Percentiles rank a stretch among this genome's conserved stretches.
Evolutionary conservation across 495 filamentous ascomycete species (phyloP).

Genomic region (Neurospora sp.): DNA sequence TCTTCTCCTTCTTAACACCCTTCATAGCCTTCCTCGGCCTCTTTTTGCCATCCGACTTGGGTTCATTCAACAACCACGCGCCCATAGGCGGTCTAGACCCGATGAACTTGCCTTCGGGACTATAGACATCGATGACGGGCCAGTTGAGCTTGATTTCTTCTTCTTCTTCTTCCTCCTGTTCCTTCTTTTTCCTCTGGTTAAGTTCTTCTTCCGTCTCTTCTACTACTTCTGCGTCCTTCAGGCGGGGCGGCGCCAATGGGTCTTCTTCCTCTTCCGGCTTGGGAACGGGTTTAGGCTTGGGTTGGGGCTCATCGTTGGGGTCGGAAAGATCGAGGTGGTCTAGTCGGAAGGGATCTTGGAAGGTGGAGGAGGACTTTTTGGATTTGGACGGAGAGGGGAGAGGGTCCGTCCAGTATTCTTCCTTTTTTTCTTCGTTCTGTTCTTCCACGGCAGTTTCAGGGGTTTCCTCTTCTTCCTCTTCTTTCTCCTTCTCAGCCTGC

Average conservation of each 20-base stretch:
- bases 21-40: conserved; percentile 51
- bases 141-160: conserved; percentile 25
- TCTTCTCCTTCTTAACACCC: conserved; percentile 42
- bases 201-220: conserved; percentile 5
- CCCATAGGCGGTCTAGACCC: conserved; percentile 61
- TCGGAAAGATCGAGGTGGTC: conserved; percentile 5
- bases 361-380: not conserved
- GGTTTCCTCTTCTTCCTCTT: not conserved
- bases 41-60: conserved; percentile 12
- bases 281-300: not conserved
- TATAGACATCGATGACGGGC: conserved; percentile 76
- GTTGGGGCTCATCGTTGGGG: not conserved
- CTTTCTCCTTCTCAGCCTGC: not conserved
- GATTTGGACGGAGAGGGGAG: not conserved
- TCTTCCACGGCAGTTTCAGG: not conserved
- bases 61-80: conserved; percentile 49
- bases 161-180: not conserved
- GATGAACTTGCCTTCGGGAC: conserved; percentile 70
- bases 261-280: not conserved
- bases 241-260: not conserved
- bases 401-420: not conserved
- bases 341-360: not conserved
- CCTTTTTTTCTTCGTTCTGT: not conserved
- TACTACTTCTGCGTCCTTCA: conserved; percentile 2
- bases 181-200: conserved; percentile 4